Base-by-base conservation (phyloP, 768 basidiomycete genomes). In the Lentinula aciculospora region DNA sequence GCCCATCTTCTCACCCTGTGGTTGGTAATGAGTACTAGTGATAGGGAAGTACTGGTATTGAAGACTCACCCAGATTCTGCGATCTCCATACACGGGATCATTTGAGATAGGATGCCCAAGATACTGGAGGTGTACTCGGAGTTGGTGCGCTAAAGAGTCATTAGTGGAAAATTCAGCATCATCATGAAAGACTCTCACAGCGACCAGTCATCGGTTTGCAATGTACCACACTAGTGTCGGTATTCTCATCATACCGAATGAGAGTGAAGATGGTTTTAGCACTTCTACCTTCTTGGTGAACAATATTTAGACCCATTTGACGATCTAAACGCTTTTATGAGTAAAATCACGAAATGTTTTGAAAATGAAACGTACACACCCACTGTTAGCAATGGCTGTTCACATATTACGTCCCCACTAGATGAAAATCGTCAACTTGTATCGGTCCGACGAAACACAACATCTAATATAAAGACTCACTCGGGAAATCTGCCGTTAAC, bases 221-320 rank as follows among this genome's bases (percentile, higher is more conserved):
- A 58, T 81, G 85, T 6, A 99, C 80, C 6, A 98, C 89, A 64
- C 90, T 95, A 58, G 88, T 92, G 66, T 96, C 74, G 2, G 91
- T 88, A 58, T 77, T 79, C 23, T 73, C 70, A 68, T 98, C 93
- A 66, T 98, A 97, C 46, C 78, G 85, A 54, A 97, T 72, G 32
- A 87, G 78, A 49, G 80, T 86, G 72, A 99, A 98, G 4, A 93
- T 80, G 0, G 97, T 99, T 69, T 89, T 89, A 0, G 96, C 92
- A 17, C 80, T 81, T 92, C 98, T 94, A 42, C 97, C 97, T 57
- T 95, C 86, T 0, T 95, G 93, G 66, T 97, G 93, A 15, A 98
- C 92, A 53, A 98, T 88, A 60, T 98, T 98, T 46, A 99, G 72
- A 3, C 97, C 97, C 86, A 98, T 94, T 68, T 98, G 95, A 53